A percentile compares a stretch with the other conserved stretches of the same genome.
Conservation (phyloP, 1,284 basidiomycete species). For the Trametes pubescens region DNA sequence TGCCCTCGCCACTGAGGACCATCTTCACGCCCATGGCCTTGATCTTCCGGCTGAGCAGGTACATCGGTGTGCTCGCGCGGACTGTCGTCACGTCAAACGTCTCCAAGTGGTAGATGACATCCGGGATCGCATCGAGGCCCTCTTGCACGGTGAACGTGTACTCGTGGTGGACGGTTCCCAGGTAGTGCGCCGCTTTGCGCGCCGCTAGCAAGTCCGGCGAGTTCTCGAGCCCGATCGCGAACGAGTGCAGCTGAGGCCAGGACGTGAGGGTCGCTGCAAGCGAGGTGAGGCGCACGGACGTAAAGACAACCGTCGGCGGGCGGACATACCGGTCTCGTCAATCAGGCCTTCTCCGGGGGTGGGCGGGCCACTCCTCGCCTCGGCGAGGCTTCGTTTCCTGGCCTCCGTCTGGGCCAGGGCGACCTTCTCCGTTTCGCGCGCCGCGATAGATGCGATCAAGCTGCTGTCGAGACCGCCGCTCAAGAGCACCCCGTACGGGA, state of each 20-base stretch:
- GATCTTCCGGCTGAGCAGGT: conserved; percentile 96
- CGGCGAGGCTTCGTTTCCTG: conserved; percentile 66
- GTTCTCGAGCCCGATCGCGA: conserved; percentile 95
- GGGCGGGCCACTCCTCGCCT: conserved; percentile 62
- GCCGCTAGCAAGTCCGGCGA: conserved; percentile 97
- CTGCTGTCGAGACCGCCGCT: conserved; percentile 97
- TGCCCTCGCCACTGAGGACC: conserved; percentile 98
- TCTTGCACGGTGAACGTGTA: conserved; percentile 99
- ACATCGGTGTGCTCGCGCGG: conserved; percentile 97
- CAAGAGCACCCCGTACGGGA: conserved; percentile 97
- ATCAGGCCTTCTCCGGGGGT: conserved; percentile 56
- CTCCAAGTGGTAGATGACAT: conserved; percentile 99
- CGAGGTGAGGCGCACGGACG: neutral
- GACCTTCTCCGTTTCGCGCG: conserved; percentile 95
- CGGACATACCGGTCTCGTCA: conserved; percentile 61
- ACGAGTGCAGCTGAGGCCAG: conserved; percentile 98
- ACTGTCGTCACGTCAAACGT: conserved; percentile 99
- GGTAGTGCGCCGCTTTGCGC: conserved; percentile 91
- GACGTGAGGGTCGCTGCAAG: conserved; percentile 76
- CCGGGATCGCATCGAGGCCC: conserved; percentile 96
- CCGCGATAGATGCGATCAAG: conserved; percentile 96
- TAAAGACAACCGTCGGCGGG: neutral
- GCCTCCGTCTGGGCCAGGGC: conserved; percentile 80
- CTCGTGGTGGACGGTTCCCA: conserved; percentile 97
- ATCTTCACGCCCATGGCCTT: conserved; percentile 99